phyloP scores from a whole-genome alignment of 1,284 basidiomycete genomes.

The Heterobasidion parviporum region DNA sequence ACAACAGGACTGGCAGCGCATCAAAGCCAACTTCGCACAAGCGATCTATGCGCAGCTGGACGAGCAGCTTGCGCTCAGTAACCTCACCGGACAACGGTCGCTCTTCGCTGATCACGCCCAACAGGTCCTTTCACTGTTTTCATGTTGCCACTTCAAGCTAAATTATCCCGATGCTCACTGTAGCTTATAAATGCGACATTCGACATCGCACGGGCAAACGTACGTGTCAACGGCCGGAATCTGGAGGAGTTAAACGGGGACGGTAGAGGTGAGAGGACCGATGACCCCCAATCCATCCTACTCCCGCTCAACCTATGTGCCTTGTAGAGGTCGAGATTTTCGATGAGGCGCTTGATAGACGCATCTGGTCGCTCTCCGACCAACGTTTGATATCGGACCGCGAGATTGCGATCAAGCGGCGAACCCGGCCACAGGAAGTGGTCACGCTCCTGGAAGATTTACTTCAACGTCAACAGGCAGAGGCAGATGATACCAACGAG shows the following conservation, averaged over 20 bases:
- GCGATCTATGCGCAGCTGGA: constrained; percentile 38
- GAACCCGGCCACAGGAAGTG: constrained; percentile 46
- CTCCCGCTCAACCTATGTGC: background rate
- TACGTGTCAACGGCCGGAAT: constrained; percentile 74
- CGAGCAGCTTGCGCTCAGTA: constrained; percentile 28
- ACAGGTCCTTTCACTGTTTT: constrained; percentile 28
- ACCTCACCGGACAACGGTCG: constrained; percentile 30
- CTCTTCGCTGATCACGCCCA: constrained; percentile 38
- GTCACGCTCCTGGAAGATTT: constrained; percentile 38
- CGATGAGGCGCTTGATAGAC: constrained; percentile 71
- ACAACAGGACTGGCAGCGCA: constrained; percentile 51
- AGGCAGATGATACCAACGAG: constrained; percentile 25
- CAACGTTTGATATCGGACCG: constrained; percentile 63
- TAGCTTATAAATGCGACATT: constrained; percentile 60
- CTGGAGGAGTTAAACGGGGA: constrained; percentile 56
- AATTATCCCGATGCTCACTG: background rate
- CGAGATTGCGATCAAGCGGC: constrained; percentile 53
- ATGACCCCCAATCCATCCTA: background rate
- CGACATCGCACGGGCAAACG: constrained; percentile 56
- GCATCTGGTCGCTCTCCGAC: constrained; percentile 62
- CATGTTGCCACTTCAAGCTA: constrained; percentile 2
- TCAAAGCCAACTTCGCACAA: constrained; percentile 41
- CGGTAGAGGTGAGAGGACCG: constrained; percentile 35
- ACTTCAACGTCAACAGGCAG: constrained; percentile 32
- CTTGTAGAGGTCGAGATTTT: constrained; percentile 63